Evolutionary conservation across 1,284 basidiomycete genomes (phyloP).

Genomic region (Irpex rosettiformis): DNA sequence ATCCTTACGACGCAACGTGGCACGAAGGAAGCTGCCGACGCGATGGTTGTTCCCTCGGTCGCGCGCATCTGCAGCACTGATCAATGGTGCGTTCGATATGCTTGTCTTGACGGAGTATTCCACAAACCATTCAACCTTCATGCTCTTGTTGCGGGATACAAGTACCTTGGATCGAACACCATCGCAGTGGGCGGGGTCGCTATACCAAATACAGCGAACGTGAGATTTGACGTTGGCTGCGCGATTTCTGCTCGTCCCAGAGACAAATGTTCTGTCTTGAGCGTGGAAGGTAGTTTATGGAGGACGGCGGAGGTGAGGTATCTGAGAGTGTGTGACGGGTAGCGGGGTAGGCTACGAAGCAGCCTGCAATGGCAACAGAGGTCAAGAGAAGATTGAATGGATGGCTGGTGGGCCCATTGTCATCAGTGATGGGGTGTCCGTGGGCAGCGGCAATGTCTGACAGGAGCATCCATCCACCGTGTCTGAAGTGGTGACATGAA

Average conservation of each 20-base stretch:
- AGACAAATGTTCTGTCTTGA: constrained; percentile 72
- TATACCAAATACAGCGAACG: constrained; percentile 70
- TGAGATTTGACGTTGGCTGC: constrained; percentile 74
- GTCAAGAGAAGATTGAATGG: constrained; percentile 79
- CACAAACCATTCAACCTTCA: constrained; percentile 59
- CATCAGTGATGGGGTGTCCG: constrained; percentile 40
- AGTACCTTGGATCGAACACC: constrained; percentile 74
- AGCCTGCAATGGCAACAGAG: constrained; percentile 84
- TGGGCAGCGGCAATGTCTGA: constrained; percentile 64
- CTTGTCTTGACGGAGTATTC: constrained; percentile 55
- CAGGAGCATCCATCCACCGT: too few relatives aligned
- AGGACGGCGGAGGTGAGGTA: constrained; percentile 78
- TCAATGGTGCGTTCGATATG: constrained; percentile 64
- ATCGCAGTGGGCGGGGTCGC: constrained; percentile 51
- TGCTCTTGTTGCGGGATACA: constrained; percentile 78
- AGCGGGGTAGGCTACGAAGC: constrained; percentile 66
- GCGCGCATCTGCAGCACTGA: constrained; percentile 51
- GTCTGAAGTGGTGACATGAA: too few relatives aligned
- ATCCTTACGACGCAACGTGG: too few relatives aligned
- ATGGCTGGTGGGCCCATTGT: constrained; percentile 35
- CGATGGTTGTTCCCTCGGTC: constrained; percentile 68
- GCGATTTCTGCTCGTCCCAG: constrained; percentile 74
- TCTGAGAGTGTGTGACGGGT: constrained; percentile 54
- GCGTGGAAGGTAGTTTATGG: constrained; percentile 69
- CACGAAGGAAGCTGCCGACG: constrained; percentile 67